Evolutionary conservation across 495 filamentous ascomycete genomes (phyloP), one percentile per base, ranked within the genome.

Genomic region (Penicillium macrosclerotiorum): DNA sequence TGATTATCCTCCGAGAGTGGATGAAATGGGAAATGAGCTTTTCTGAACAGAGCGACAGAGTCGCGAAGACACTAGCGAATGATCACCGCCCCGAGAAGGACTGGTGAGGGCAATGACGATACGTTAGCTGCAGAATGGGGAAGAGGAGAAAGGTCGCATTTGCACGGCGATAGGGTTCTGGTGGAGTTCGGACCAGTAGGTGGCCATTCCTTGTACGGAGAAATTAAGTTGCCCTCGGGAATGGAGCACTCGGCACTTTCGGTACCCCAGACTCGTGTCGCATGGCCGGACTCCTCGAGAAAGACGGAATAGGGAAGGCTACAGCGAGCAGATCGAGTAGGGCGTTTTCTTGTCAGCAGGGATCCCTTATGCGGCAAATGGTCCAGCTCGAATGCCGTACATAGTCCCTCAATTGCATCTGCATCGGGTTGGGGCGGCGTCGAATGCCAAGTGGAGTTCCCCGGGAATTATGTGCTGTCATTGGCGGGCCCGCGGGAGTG

Each of bases 191-290:
- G 37, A 37, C 22, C 31, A 45, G 24, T n/a, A n/a, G n/a, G n/a
- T 29, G 42, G 6, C 31, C 22, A 37, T 12, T 31, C 17, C 29
- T 30, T 24, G 30, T 35, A 31, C 43, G 39, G 22, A 24, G 42
- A 40, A 34, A 52, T 47, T 42, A 51, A 62, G 59, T 62, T 62
- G 47, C 56, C 59, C 59, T 56, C 52, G 56, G 59, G 52, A 56
- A 62, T 45, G 50, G 53, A 45, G 40, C 25, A 43, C 25, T 46
- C 45, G 37, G 42, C 17, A 44, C 34, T 44, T 26, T 52, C 54
- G 50, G 49, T 60, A 42, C 52, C 59, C 49, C 56, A 53, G 49
- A 43, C 26, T 48, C 18, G 44, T 9, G 20, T 11, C 25, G 27
- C 45, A 22, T 19, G 12, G 12, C 14, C 14, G 13, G 7, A 12